Evolutionary conservation across 495 filamentous ascomycete genomes (phyloP), one percentile per base, ranked within the genome.

Genomic region (Sabuloglossum arenarium): DNA sequence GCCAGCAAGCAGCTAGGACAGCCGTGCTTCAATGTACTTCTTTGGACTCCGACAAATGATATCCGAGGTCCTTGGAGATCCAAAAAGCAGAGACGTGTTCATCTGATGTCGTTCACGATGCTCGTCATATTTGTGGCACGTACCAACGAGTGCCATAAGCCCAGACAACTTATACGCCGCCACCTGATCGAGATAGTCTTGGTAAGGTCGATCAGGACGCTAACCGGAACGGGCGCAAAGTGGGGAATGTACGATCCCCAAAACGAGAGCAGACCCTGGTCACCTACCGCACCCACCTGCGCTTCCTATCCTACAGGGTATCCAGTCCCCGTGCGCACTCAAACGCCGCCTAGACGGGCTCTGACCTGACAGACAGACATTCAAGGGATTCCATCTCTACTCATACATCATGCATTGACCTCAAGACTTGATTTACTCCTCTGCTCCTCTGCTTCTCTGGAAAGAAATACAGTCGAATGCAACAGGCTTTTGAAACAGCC

Each of bases 1-100:
- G 47, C 47, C 47, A 51, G 47, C 47, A 28, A 51, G 47, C 47
- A 51, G 47, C 47, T 51, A 51, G 47, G 47, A 51, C 47, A 30
- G 39, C 23, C 47, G 28, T 51, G 21, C 47, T 28, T 27, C 25
- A 51, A 12, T 51, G 10, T 14, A 27, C 47, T n/a, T 19, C 2
- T n/a, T 23, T 19, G 39, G n/a, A 16, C 34, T 43, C 39, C 12
- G 39, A 10, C 39, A n/a, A 43, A 43, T 43, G 19, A n/a, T 23
- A 43, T 19, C n/a, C 39, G 39, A 21, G 16, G 1, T 19, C 39
- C 39, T 43, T 3, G 39, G n/a, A 43, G 39, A 43, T 21, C 39
- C 16, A 16, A 16, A 43, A 43, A 43, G 21, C 39, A 1, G n/a
- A 43, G 39, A 23, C 16, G 39, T 23, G 39, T 43, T 43, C 39